Base-by-base conservation (phyloP, 2,329 filamentous ascomycete species). In the Cordyceps pruinosa region DNA sequence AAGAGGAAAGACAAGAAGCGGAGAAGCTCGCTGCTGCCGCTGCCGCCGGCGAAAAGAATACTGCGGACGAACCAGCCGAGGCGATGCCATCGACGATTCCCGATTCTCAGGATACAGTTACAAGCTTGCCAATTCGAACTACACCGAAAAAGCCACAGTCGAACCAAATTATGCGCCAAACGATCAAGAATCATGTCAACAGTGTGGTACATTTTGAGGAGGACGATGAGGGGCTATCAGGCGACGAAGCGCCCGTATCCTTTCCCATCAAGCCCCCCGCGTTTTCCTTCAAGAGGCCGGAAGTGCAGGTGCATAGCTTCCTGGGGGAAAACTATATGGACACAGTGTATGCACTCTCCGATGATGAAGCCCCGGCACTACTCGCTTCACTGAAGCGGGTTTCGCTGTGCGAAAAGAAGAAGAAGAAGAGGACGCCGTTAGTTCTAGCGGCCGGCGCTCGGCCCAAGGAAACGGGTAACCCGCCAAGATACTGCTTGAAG, bases 351-450 rank as follows among this genome's bases (percentile, higher is more conserved):
- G 61, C 62, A 5, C 64, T 73, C 7, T 73, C 71, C 5, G 70
- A 73, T 48, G 71, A 73, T 19, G 71, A 73, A 55, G 64, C 66
- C 15, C 70, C 70, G 0, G 56, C 71, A n/a, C 41, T 65, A 13
- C 52, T 67, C 12, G 6, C 34, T 45, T 17, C 61, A 45, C n/a
- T 32, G 25, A 55, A 57, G n/a, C 12, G 25, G 3, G 13, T 42
- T 15, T 42, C 45, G 9, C 28, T 56, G 25, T 12, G 25, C 26
- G 35, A 34, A 9, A 56, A 48, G 25, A 48, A 49, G 26, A 56
- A 56, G 6, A 56, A 48, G 25, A 48, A 49, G 26, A 56, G 49
- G 5, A n/a, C 25, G 4, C n/a, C 25, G 39, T 25, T 42, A 10
- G 48, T 12, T 34, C 35, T n/a, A 23, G 56, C 44, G 7, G 28